Percentiles rank a stretch among this genome's conserved stretches.
phyloP scores from a whole-genome alignment of 805 yeast species.

The Schwanniomyces polymorphus region DNA sequence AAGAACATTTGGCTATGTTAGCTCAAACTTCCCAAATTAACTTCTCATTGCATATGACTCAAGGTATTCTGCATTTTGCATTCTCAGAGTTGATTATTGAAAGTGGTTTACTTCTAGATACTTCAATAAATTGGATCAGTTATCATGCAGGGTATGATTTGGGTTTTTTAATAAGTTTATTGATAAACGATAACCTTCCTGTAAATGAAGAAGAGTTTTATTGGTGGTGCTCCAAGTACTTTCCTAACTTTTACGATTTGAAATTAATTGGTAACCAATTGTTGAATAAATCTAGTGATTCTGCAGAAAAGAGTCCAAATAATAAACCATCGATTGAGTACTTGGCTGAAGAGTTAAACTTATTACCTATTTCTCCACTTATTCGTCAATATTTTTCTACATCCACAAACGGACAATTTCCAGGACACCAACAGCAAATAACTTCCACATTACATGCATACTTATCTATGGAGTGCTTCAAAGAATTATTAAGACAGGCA shows the following conservation, averaged over 20 bases:
- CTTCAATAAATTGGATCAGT: conserved; percentile 79
- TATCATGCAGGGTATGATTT: conserved; percentile 94
- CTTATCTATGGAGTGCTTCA: conserved; percentile 63
- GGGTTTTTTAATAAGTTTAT: conserved; percentile 79
- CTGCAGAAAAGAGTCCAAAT: conserved; percentile 11
- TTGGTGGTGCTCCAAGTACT: conserved; percentile 65
- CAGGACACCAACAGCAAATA: conserved; percentile 34
- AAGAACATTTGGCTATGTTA: conserved; percentile 78
- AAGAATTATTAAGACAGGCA: conserved; percentile 46
- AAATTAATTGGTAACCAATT: conserved; percentile 51
- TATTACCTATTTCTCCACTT: conserved; percentile 59
- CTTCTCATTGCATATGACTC: conserved; percentile 67
- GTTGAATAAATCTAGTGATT: conserved; percentile 21
- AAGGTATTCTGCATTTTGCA: conserved; percentile 75
- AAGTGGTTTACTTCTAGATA: conserved; percentile 79
- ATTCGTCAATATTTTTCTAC: conserved; percentile 40
- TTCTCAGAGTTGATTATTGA: conserved; percentile 85
- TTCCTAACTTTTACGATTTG: conserved; percentile 83
- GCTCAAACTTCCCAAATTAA: conserved; percentile 78
- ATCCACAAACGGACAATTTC: conserved; percentile 12
- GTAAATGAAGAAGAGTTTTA: conserved; percentile 75
- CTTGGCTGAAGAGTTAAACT: conserved; percentile 65
- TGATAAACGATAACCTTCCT: conserved; percentile 78
- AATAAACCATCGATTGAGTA: conserved; percentile 55
- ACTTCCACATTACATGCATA: conserved; percentile 61